Evolutionary conservation across 192 early-diverging fungal species (phyloP), one percentile per base, ranked within the genome.

Genomic region (Diversispora eburnea): DNA sequence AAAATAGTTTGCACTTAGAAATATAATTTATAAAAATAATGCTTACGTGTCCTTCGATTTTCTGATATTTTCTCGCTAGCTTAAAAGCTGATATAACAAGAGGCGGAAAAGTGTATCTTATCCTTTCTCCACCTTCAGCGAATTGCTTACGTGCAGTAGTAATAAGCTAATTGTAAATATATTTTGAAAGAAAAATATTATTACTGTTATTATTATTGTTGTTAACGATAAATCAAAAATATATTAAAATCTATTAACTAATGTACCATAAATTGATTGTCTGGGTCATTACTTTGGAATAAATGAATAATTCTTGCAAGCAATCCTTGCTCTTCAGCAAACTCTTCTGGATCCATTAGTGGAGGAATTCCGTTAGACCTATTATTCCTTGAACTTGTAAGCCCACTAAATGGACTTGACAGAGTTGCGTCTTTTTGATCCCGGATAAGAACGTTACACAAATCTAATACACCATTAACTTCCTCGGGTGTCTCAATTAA

Each of bases 41-140:
- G 45, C 43, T 51, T 76, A 79, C 80, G 59, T 77, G 75, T 8
- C 79, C 82, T 75, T 84, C 80, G 4, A 83, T 66, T 33, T 65
- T 48, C 76, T 84, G 85, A 73, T 85, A 87, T 43, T 82, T 73
- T 57, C 88, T 80, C 19, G 86, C 88, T 43, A 95, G 72, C 56
- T 85, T 82, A n/a, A 94, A 80, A 58, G 87, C 82, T 13, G 84
- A 83, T 65, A 89, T 84, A 33, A 93, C 87, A 19, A 99, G 82
- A 8, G 98, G 88, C 19, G 96, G 94, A 76, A 97, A 90, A 46
- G 97, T 96, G 74, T 94, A 98, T 54, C 90, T 86, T 66, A 98
- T 91, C 59, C 96, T 90, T 70, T 94, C 89, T 51, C 94, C 96
- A 69, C 98, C 94, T 74, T 95, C 91, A 2, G 87, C 88, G 58